phyloP scores from a whole-genome alignment of 106 monocot species.

The Acorus gramineus region DNA sequence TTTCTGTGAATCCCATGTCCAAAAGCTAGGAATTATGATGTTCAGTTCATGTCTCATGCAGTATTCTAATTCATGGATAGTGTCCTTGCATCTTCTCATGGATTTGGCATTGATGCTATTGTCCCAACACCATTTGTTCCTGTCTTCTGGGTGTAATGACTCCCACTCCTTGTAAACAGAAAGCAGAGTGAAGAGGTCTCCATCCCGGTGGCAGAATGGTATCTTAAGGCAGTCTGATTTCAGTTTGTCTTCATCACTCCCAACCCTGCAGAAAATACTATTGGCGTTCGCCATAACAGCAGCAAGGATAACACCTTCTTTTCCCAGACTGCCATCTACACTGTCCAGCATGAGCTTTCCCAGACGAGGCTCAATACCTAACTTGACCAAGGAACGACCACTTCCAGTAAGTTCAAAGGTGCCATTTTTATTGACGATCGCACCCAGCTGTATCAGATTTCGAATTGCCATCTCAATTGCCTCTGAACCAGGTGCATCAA shows the following conservation, averaged over 20 bases:
- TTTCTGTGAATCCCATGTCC: conserved; percentile 65
- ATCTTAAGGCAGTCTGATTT: conserved; percentile 81
- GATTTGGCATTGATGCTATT: conserved; percentile 97
- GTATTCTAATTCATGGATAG: conserved; percentile 63
- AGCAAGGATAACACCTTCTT: conserved; percentile 86
- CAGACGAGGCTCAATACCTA: conserved; percentile 85
- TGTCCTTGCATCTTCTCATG: conserved; percentile 79
- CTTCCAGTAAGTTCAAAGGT: conserved; percentile 44
- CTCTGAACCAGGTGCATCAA: conserved; percentile 65
- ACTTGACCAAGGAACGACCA: conserved; percentile 54
- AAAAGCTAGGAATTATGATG: conserved; percentile 67
- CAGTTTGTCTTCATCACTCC: conserved; percentile 56
- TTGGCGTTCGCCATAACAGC: conserved; percentile 88
- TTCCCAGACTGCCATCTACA: conserved; percentile 34
- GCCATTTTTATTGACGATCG: conserved; percentile 24
- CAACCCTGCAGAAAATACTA: conserved; percentile 91
- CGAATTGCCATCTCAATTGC: conserved; percentile 63
- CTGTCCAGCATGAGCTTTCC: conserved; percentile 92
- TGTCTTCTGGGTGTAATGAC: conserved; percentile 16
- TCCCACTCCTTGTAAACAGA: conserved; percentile 96
- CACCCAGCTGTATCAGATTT: conserved; percentile 65
- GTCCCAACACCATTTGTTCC: conserved; percentile 84
- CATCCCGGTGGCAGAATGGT: conserved; percentile 82
- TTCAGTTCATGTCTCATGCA: conserved; percentile 66
- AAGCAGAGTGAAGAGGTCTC: conserved; percentile 91